Evolutionary conservation across 768 basidiomycete species (phyloP).

Genomic region (Kwoniella sp.): DNA sequence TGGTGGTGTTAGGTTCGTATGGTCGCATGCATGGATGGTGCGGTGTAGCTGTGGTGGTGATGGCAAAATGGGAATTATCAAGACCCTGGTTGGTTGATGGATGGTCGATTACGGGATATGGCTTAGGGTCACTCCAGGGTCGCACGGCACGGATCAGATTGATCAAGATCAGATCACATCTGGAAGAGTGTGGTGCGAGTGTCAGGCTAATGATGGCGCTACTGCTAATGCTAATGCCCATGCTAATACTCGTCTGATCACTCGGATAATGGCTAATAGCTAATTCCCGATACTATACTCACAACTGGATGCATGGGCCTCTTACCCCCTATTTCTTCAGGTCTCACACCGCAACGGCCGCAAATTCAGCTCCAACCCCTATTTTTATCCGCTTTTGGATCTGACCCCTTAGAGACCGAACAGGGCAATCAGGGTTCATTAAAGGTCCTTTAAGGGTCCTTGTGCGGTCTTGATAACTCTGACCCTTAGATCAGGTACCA

Average conservation of each 20-base stretch:
- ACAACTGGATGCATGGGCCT: background rate
- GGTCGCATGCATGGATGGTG: no score
- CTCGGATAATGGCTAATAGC: background rate
- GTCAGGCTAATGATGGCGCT: no score
- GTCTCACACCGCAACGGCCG: background rate
- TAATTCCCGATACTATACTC: no score
- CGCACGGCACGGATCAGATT: background rate
- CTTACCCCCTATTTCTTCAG: background rate
- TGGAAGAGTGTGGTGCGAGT: no score
- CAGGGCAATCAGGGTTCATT: background rate
- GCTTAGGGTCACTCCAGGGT: no score
- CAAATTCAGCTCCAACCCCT: no score
- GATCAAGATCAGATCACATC: background rate
- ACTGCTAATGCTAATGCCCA: no score
- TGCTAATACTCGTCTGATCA: slow-evolving; percentile 1
- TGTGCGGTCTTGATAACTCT: background rate
- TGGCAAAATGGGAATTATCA: background rate
- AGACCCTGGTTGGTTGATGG: slow-evolving; percentile 1
- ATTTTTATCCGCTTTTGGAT: background rate
- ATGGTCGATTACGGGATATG: slow-evolving; percentile 1
- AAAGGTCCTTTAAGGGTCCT: background rate
- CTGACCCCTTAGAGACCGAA: background rate
- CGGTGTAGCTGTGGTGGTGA: background rate
- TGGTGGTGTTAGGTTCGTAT: background rate
- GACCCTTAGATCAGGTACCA: slow-evolving; percentile 3